These are phyloP conservation scores for Sporothrix protearum DNA, from an alignment of 2,329 filamentous ascomycete genomes.

Conservation along the genomic window DNA sequence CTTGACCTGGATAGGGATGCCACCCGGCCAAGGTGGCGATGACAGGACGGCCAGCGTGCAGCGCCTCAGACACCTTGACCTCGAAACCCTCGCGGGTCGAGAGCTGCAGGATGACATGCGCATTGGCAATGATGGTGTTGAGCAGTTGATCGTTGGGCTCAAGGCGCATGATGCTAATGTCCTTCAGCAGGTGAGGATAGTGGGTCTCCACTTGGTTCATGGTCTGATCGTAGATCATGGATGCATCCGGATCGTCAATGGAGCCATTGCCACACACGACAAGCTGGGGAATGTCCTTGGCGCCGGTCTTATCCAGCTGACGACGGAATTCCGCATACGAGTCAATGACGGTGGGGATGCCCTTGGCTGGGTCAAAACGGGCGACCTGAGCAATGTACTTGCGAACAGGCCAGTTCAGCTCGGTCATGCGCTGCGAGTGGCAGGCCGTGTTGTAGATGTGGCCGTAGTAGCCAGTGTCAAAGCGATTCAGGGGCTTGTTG, in stretches of 20 bases:
- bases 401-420: conserved; percentile 56
- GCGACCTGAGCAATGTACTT: conserved; percentile 78
- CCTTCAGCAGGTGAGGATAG: conserved; percentile 59
- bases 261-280: conserved; percentile 76
- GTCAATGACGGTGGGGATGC: conserved; percentile 72
- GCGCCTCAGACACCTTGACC: conserved; percentile 78
- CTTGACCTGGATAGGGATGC: conserved; percentile 74
- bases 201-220: conserved; percentile 62
- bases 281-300: conserved; percentile 62
- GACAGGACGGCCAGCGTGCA: conserved; percentile 75
- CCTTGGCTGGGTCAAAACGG: conserved; percentile 79
- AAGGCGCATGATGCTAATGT: conserved; percentile 72
- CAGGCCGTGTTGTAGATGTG: conserved; percentile 67
- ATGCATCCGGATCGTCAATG: conserved; percentile 75
- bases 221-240: conserved; percentile 67
- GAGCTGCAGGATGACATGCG: conserved; percentile 71
- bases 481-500: conserved; percentile 69
- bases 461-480: conserved; percentile 70
- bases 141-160: conserved; percentile 76
- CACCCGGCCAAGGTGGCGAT: conserved; percentile 75
- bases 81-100: conserved; percentile 82
- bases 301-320: conserved; percentile 51
- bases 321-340: conserved; percentile 70
- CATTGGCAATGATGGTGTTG: conserved; percentile 69
- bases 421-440: conserved; percentile 56